Base-by-base conservation (phyloP, 2,329 filamentous ascomycete species). In the Myotisia sp. region DNA sequence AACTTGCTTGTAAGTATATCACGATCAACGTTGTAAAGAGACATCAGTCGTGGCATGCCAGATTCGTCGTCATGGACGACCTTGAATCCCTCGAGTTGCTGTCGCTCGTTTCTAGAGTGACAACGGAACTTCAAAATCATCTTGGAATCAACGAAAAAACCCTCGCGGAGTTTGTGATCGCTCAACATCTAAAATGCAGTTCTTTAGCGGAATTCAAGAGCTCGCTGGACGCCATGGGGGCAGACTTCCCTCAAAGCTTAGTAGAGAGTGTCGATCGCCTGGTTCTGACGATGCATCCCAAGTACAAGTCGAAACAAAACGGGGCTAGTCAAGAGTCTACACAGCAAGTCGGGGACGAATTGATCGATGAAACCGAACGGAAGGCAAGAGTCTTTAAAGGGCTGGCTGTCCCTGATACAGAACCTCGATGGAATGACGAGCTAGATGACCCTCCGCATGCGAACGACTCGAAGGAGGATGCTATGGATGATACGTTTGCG, bases 91-190 rank as follows among this genome's bases (percentile, higher is more conserved):
- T 98, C 53, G 90, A 98, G 68, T 69, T 92, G 41, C 71, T 98
- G 35, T 93, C 86, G 48, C 76, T 98, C 51, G 85, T 95, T 37
- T 90, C 84, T 33, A 93, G 87, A 58, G 84, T 98, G 47, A 85
- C 85, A 9, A 87, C 81, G 12, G 90, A 98, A 59, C 69, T 98
- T 34, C 79, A 92, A 49, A 98, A 98, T 52, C 83, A 98, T 60
- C 62, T 95, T 39, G 84, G 86, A 37, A 75, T 94, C 48, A 80
- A 73, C 54, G 86, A 98, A 61, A 94, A 92, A 60, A 93, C 84
- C 4, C 74, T 98, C 17, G 86, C 90, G 47, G 90, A 98, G 59
- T 98, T 93, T 53, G 75, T 98, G 49, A 93, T 98, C 52, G 81
- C 81, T 41, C 80, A 93, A 54, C 83, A 92, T 48, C 60, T 79